A percentile compares a stretch with the other conserved stretches of the same genome.
phyloP scores from a whole-genome alignment of 225 moss, liverwort and hornwort species.

The Straminergon stramineum region DNA sequence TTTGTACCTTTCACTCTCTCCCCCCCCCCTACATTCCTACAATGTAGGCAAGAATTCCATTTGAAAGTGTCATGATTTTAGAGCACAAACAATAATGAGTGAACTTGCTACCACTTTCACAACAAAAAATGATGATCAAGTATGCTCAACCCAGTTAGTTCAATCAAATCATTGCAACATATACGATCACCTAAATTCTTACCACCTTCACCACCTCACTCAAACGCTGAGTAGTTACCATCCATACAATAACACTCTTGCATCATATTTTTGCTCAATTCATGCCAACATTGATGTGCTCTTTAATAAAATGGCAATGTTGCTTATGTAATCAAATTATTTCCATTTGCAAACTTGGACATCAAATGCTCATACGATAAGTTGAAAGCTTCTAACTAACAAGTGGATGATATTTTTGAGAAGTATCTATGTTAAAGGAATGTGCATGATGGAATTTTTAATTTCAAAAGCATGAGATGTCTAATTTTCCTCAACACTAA shows the following conservation, averaged over 20 bases:
- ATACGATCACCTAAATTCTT: neutral
- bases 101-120: neutral
- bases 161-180: neutral
- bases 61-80: rapidly evolving
- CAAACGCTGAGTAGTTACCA: neutral
- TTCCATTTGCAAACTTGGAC: neutral
- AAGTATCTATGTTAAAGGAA: neutral
- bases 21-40: neutral
- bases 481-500: neutral
- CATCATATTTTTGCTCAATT: neutral
- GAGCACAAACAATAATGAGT: neutral
- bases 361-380: neutral
- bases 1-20: neutral
- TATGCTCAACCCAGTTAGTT: no score
- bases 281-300: neutral
- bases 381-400: neutral
- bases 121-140: no score
- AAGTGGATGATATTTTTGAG: neutral
- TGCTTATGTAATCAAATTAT: neutral
- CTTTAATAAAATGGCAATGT: neutral
- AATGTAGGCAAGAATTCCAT: neutral
- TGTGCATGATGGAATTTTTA: neutral
- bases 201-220: no score
- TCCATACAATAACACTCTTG: neutral
- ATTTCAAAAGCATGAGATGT: neutral